Evolutionary conservation across 1,284 basidiomycete genomes (phyloP).

Genomic region (Pseudozyma sp.): DNA sequence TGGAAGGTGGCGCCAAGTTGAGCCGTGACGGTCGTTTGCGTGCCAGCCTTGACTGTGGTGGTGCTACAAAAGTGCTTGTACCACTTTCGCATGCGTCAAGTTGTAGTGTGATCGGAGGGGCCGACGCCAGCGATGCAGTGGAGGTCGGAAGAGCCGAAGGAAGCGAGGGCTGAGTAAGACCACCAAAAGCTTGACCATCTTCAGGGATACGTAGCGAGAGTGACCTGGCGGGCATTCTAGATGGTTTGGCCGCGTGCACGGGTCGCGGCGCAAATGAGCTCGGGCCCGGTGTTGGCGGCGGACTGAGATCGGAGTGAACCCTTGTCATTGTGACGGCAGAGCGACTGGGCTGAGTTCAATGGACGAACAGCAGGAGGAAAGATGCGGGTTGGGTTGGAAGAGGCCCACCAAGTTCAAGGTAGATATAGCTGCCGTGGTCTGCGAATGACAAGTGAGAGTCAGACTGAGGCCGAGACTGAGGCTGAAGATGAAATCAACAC

Average conservation of each 20-base stretch:
- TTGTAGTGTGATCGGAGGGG: slow-evolving; percentile 20
- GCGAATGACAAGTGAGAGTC: too few relatives aligned
- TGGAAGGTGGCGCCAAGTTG: slow-evolving; percentile 32
- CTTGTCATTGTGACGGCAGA: slow-evolving; percentile 13
- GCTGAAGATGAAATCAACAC: slow-evolving; percentile 7
- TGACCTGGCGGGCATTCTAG: slow-evolving; percentile 17
- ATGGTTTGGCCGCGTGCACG: slow-evolving; percentile 6
- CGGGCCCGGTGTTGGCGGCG: slow-evolving; percentile 43
- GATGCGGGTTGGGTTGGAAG: background rate
- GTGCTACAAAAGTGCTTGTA: slow-evolving; percentile 18
- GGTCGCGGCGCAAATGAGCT: slow-evolving; percentile 39
- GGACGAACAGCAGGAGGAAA: background rate
- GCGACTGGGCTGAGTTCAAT: background rate
- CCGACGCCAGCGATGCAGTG: slow-evolving; percentile 4
- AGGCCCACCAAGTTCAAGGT: background rate
- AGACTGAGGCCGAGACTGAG: background rate
- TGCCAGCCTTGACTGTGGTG: slow-evolving; percentile 15
- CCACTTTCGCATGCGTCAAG: slow-evolving; percentile 9
- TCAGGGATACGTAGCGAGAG: slow-evolving; percentile 45
- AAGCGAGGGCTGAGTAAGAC: slow-evolving; percentile 28
- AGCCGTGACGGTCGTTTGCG: slow-evolving; percentile 51
- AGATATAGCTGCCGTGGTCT: slow-evolving; percentile 6
- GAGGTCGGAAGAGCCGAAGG: slow-evolving; percentile 12
- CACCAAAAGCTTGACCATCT: slow-evolving; percentile 35
- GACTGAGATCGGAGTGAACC: slow-evolving; percentile 19